Evolutionary conservation across 1,139 yeast genomes (phyloP).

Genomic region (Candida pseudocylindracea): DNA sequence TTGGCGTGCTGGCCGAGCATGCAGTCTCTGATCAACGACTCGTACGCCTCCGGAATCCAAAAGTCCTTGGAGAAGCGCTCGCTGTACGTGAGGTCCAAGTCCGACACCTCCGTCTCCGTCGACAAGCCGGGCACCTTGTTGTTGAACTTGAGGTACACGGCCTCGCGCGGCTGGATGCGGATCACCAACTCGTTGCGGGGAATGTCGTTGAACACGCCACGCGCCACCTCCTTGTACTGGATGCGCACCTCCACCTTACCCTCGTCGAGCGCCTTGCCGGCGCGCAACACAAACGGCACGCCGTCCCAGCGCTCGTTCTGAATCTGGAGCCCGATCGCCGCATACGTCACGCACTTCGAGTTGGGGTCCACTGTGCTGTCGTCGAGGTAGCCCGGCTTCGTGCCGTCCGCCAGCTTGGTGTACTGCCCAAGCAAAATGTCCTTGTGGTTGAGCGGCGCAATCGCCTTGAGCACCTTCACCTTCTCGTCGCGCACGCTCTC

Average conservation of each 20-base stretch:
- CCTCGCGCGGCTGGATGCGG: conserved; percentile 87
- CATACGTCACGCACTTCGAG: conserved; percentile 82
- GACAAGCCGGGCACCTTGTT: conserved; percentile 85
- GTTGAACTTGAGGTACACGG: conserved; percentile 79
- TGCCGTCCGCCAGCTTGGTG: conserved; percentile 61
- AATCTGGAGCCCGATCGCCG: conserved; percentile 61
- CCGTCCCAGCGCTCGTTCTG: conserved; percentile 96
- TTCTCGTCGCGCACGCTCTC: conserved; percentile 93
- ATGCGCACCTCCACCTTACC: conserved; percentile 87
- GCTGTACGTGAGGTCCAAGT: conserved; percentile 72
- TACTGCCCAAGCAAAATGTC: conserved; percentile 81
- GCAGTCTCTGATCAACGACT: conserved; percentile 82
- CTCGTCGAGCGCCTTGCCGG: conserved; percentile 89
- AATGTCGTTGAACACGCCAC: conserved; percentile 62
- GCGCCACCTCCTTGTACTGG: conserved; percentile 72
- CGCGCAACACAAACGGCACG: conserved; percentile 86
- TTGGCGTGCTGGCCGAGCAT: conserved; percentile 85
- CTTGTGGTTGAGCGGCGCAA: conserved; percentile 39
- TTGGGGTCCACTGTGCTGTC: conserved; percentile 74
- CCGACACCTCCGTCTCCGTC: conserved; percentile 64
- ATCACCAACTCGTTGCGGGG: conserved; percentile 87
- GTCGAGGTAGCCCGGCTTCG: conserved; percentile 77
- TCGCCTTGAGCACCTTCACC: conserved; percentile 74
- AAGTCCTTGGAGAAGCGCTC: conserved; percentile 60
- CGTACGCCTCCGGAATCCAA: conserved; percentile 97